Evolutionary conservation across 768 basidiomycete species (phyloP).

Genomic region (Termitomyces sp.): DNA sequence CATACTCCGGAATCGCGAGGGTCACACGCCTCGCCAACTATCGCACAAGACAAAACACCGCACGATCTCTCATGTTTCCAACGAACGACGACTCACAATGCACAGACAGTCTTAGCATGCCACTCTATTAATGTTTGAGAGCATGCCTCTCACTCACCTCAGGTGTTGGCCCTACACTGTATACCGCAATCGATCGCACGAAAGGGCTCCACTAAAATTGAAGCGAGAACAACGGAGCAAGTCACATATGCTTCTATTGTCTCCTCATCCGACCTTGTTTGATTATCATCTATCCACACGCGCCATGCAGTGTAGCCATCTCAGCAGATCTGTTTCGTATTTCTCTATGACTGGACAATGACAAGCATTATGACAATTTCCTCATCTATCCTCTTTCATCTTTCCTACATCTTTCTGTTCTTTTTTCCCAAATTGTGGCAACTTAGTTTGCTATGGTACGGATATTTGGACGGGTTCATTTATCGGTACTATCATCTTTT

Average conservation of each 20-base stretch:
- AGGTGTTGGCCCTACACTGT: background rate
- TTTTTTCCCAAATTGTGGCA: background rate
- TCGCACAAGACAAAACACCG: conserved; percentile 4
- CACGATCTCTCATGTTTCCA: conserved; percentile 12
- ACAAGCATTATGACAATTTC: conserved; percentile 12
- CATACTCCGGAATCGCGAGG: background rate
- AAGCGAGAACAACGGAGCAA: conserved; percentile 6
- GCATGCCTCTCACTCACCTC: conserved; percentile 1
- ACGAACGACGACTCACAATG: conserved; percentile 11
- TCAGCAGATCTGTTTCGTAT: conserved; percentile 18
- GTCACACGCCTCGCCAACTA: conserved; percentile 7
- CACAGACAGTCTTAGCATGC: conserved; percentile 16
- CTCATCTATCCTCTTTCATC: conserved; percentile 7
- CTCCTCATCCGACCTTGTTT: conserved; percentile 13
- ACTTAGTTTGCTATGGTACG: conserved; percentile 3
- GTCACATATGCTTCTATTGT: background rate
- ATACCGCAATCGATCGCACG: background rate
- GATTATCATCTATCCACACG: conserved; percentile 19
- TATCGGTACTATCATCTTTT: background rate
- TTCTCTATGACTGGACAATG: conserved; percentile 15
- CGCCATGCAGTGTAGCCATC: conserved; percentile 17
- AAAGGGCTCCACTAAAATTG: background rate
- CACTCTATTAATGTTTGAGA: conserved; percentile 14
- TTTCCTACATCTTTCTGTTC: background rate
- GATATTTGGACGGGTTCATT: conserved; percentile 14